phyloP scores from a whole-genome alignment of 768 basidiomycete species.

The Paxillus ammoniavirescens region DNA sequence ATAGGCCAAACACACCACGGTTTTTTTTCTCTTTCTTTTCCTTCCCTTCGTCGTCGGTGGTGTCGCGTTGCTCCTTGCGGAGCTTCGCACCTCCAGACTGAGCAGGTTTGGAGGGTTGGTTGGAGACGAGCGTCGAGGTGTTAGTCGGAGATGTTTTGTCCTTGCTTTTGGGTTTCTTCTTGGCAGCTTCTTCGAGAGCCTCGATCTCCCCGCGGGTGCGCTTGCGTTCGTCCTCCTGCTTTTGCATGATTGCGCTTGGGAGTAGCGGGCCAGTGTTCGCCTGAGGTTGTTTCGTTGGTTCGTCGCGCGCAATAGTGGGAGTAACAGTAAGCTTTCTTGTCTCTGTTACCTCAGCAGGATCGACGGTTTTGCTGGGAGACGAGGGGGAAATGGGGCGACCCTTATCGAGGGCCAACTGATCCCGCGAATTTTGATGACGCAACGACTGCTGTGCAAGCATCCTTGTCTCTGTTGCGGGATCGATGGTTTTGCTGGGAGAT shows the following conservation, averaged over 20 bases:
- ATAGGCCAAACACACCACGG: constrained; percentile 74
- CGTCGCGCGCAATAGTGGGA: constrained; percentile 70
- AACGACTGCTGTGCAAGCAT: constrained; percentile 30
- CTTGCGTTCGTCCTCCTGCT: constrained; percentile 54
- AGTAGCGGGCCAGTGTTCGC: constrained; percentile 27
- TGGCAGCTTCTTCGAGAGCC: constrained; percentile 42
- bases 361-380: constrained; percentile 40
- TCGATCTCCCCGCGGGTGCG: constrained; percentile 50
- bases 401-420: constrained; percentile 39
- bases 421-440: constrained; percentile 46
- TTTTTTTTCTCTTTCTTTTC: constrained; percentile 64
- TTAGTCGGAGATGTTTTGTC: constrained; percentile 39
- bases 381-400: constrained; percentile 27
- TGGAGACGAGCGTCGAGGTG: constrained; percentile 27
- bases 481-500: constrained; percentile 40
- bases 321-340: constrained; percentile 79
- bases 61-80: constrained; percentile 43
- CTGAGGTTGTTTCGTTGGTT: constrained; percentile 24
- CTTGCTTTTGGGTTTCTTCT: constrained; percentile 49
- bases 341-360: constrained; percentile 68
- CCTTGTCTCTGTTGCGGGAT: constrained; percentile 45
- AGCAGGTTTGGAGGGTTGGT: constrained; percentile 13
- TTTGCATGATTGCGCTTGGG: constrained; percentile 41
- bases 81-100: constrained; percentile 32
- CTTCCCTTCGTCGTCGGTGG: constrained; percentile 44